phyloP scores from a whole-genome alignment of 2,329 filamentous ascomycete species.

The Lasiodiplodia sp. region DNA sequence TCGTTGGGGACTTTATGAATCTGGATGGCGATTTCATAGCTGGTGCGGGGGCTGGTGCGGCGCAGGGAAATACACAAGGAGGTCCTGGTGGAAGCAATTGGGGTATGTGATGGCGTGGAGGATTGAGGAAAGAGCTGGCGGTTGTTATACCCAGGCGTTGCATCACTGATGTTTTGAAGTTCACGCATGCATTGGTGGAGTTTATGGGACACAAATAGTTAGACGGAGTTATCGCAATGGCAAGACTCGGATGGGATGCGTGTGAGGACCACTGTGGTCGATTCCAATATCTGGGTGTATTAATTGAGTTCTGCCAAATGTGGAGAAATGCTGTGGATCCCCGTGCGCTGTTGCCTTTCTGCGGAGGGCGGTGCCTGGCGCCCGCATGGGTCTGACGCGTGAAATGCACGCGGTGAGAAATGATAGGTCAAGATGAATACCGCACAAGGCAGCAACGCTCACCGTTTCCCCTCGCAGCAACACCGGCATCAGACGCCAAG shows the following conservation, averaged over 20 bases:
- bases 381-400: too few relatives aligned
- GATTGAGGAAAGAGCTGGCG: neutral
- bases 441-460: too few relatives aligned
- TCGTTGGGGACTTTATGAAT: conserved; percentile 46
- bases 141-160: conserved; percentile 24
- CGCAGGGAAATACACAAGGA: neutral
- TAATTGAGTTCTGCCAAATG: too few relatives aligned
- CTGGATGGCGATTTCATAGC: conserved; percentile 25
- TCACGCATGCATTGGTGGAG: neutral
- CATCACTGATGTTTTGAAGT: neutral
- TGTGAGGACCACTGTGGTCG: too few relatives aligned
- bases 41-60: neutral
- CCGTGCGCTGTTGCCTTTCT: too few relatives aligned
- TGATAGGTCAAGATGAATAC: too few relatives aligned
- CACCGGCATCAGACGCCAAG: too few relatives aligned
- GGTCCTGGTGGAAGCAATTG: conserved; percentile 3
- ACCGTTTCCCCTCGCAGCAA: too few relatives aligned
- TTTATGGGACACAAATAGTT: neutral
- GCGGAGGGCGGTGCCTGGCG: too few relatives aligned
- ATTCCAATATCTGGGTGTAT: too few relatives aligned
- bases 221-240: neutral
- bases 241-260: neutral
- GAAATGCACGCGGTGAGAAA: too few relatives aligned
- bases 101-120: neutral
- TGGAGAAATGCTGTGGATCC: too few relatives aligned